Base-by-base conservation (phyloP, 2,329 filamentous ascomycete species). In the Dactylellina cionopaga region DNA sequence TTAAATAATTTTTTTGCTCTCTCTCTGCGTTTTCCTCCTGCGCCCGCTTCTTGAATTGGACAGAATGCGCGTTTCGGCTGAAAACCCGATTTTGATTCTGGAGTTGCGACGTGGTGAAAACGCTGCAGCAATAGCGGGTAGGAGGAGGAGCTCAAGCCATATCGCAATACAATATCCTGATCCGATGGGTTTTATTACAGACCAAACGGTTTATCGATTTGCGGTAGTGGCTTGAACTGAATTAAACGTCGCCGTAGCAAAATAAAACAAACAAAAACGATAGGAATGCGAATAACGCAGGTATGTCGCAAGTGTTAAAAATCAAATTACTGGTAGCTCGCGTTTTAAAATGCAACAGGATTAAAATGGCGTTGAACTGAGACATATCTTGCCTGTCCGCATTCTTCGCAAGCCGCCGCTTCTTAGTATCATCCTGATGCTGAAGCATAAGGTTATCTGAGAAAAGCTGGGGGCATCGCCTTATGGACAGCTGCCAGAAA, bases 281-380 rank as follows among this genome's bases (percentile, higher is more conserved):
- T 43, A 58, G 39, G 62, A 56, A 63, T 70, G 56, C 33, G 24
- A 63, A 58, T 63, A 71, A 55, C 65, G 65, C 56, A 70, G 65
- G 55, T 70, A 70, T 70, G 65, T 70, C 65, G 65, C 65, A 70
- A 71, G 66, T n/a, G 66, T 71, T 59, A 71, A 64, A 64, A 70
- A 64, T 25, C 58, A 71, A 71, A 58, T 58, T 63, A 58, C 35
- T 56, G 51, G 66, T 71, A 55, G 66, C 52, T 64, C 51, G 49
- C 31, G 51, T 58, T 71, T 71, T 71, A 71, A 71, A 71, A 71
- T 71, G 66, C 66, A 71, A 71, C 66, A 71, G 66, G 58, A 71
- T 64, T 64, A 43, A 64, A 52, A 71, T 71, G 58, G 66, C 66
- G 66, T 71, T 71, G 66, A 62, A 51, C 58, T 71, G 58, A 71